Percentiles rank a stretch among this genome's conserved stretches.
Evolutionary conservation across 306 rosid species (phyloP).

Genomic region (Pyrus bretschneideri): DNA sequence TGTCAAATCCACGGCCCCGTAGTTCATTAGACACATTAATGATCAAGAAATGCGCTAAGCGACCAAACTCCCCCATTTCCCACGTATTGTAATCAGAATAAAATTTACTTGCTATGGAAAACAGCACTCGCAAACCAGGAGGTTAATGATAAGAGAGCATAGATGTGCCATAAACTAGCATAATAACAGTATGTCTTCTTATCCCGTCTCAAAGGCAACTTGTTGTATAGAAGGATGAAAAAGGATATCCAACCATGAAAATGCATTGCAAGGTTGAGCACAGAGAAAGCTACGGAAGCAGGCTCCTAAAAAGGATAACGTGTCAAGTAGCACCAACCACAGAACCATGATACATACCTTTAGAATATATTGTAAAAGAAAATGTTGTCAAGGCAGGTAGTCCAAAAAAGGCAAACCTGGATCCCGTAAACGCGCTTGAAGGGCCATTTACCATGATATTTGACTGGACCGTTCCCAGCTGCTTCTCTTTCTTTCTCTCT

Average conservation of each 20-base stretch:
- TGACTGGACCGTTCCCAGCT: constrained; percentile 37
- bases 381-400: neutral
- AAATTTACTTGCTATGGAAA: constrained; percentile 74
- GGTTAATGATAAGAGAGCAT: constrained; percentile 52
- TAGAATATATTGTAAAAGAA: constrained; percentile 10
- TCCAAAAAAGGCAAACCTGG: constrained; percentile 47
- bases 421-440: constrained; percentile 56
- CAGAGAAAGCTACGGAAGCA: constrained; percentile 64
- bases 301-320: constrained; percentile 52
- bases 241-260: constrained; percentile 73
- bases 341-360: neutral
- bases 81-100: neutral
- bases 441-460: constrained; percentile 89
- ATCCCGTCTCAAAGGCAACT: constrained; percentile 47
- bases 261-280: constrained; percentile 65
- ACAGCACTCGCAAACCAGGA: constrained; percentile 71
- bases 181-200: constrained; percentile 52
- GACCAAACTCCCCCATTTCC: neutral
- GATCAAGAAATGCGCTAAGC: neutral
- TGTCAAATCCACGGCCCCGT: constrained; percentile 61
- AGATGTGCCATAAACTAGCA: constrained; percentile 56
- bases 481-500: constrained; percentile 54
- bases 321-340: constrained; percentile 12
- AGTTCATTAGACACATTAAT: constrained; percentile 9
- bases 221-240: constrained; percentile 45